These are phyloP conservation scores for Phalaenopsis aphrodite DNA, from an alignment of 106 monocot species.

Conservation along the genomic window DNA sequence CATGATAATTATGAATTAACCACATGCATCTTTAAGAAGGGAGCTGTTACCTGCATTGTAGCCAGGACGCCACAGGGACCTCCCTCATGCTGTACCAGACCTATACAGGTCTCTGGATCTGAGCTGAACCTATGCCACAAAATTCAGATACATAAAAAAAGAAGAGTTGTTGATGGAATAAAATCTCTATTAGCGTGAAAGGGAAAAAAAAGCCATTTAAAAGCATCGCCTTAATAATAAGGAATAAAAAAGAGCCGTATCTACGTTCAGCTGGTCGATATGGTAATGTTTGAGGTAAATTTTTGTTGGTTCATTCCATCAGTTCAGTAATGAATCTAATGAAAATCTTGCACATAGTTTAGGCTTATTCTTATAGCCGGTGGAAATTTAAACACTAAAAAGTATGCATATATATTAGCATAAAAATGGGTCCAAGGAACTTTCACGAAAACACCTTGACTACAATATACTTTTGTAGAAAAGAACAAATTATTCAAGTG, in stretches of 20 bases:
- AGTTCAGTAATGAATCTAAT: not conserved
- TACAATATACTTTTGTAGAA: not conserved
- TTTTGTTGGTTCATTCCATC: not conserved
- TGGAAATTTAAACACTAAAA: not conserved
- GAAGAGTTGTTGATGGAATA: not conserved
- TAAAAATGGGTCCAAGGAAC: not conserved
- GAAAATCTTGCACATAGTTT: not conserved
- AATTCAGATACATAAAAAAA: not conserved
- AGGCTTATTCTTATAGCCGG: not conserved
- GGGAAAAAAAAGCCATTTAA: not conserved
- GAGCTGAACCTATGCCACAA: slow-evolving; percentile 77
- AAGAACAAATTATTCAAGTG: not conserved
- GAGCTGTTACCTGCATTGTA: slow-evolving; percentile 63
- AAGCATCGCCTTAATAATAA: not conserved
- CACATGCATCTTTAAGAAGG: not conserved
- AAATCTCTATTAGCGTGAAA: not conserved
- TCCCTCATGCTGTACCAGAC: slow-evolving; percentile 95
- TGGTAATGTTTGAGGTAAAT: not conserved
- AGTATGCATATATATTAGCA: not conserved
- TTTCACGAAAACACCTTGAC: not conserved
- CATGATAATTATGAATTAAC: not conserved
- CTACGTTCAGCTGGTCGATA: not conserved
- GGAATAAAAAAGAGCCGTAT: not conserved
- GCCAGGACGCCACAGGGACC: slow-evolving; percentile 98
- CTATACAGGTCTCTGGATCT: slow-evolving; percentile 85